Base-by-base conservation (phyloP, 2,329 filamentous ascomycete species). In the Fusarium euwallaceae region DNA sequence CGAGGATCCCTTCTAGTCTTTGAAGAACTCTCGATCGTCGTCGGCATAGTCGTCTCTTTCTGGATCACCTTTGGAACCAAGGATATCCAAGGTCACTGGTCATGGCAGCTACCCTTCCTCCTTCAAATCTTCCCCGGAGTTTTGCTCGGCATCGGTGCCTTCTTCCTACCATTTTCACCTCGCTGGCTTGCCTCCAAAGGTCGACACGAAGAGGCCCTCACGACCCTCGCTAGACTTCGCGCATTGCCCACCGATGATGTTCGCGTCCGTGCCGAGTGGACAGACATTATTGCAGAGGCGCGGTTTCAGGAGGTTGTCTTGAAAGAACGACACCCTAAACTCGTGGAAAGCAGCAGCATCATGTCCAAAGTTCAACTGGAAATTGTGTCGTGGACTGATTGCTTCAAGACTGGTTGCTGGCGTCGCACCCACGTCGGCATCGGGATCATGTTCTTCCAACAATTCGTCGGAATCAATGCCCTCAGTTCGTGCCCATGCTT, bases 301-400 rank as follows among this genome's bases (percentile, higher is more conserved):
- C n/a, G n/a, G 4, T 56, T 32, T 7, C 48, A 29, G 14, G 27
- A 53, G 27, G 51, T 32, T 20, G 29, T 56, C 4, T 14, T 20
- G 4, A 34, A 32, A 17, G 48, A 36, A 14, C 17, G 29, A 2
- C 51, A 36, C 11, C 51, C 51, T 16, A 34, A 32, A 20, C 51
- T 56, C 5, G n/a, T 34, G 29, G 16, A 56, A 7, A 32, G 14
- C n/a, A 20, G 51, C 29, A 20, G 6, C 11, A 14, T 66, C 78
- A 5, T 76, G 3, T 45, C 41, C 41, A 81, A 81, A 4, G 69
- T 88, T 16, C 83, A 85, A 60, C 82, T 88, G 4, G 88, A 89
- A 69, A 29, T 89, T 7, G 84, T 82, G 0, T 82, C 83, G 0
- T 90, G 87, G 83, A 73, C 80, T 1, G 88, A 89, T 88, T 56